phyloP scores from a whole-genome alignment of 108 stramenopile genomes.

The Craspedostauros australis region DNA sequence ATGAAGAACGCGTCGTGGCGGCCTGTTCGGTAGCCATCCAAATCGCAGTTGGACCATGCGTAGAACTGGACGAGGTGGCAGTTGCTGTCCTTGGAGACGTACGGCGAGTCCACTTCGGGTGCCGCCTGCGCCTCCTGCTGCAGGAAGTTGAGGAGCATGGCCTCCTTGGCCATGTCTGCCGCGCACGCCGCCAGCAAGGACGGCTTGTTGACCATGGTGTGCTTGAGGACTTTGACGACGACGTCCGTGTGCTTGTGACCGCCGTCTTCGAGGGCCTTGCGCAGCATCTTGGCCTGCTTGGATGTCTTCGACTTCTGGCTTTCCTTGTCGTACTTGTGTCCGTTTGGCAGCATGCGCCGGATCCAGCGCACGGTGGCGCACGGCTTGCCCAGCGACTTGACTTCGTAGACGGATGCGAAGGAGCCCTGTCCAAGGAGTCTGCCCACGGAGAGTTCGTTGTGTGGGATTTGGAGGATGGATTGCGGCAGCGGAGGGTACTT shows the following conservation, averaged over 20 bases:
- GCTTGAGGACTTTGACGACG: slow-evolving; percentile 21
- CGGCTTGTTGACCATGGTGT: slow-evolving; percentile 14
- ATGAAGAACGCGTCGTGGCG: slow-evolving; percentile 43
- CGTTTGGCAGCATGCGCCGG: neutral
- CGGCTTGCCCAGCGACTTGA: slow-evolving; percentile 3
- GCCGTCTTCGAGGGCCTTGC: neutral
- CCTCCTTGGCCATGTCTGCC: slow-evolving; percentile 29
- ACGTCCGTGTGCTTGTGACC: neutral
- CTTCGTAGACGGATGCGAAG: slow-evolving; percentile 56
- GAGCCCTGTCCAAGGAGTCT: slow-evolving; percentile 58
- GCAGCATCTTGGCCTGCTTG: neutral
- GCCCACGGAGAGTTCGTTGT: no score
- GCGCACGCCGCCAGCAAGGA: slow-evolving; percentile 24
- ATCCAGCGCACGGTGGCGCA: neutral
- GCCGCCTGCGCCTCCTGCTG: slow-evolving; percentile 2
- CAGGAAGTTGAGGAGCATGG: slow-evolving; percentile 4
- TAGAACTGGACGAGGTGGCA: no score
- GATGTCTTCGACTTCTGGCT: no score
- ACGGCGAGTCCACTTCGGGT: no score
- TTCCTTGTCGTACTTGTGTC: no score
- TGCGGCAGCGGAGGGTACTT: no score
- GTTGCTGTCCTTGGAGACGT: no score
- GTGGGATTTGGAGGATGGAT: no score
- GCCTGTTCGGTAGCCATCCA: slow-evolving; percentile 5
- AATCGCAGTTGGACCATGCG: slow-evolving; percentile 1